Evolutionary conservation across 805 yeast genomes (phyloP).

Genomic region (Kurtzmaniella cleridarum): DNA sequence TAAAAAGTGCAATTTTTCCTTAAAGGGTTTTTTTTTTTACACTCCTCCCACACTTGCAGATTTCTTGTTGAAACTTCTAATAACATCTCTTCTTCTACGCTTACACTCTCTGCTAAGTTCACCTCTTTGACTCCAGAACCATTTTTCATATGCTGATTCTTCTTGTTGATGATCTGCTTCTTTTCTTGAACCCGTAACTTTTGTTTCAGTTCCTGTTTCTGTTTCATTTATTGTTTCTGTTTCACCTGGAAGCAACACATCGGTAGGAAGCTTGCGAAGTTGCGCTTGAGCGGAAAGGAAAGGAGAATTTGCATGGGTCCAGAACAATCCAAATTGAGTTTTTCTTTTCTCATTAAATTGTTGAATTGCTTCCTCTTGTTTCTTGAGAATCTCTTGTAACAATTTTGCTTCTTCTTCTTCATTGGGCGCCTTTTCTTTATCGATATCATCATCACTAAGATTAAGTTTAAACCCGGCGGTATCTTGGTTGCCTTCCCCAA

Average conservation of each 20-base stretch:
- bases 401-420: slow-evolving; percentile 9
- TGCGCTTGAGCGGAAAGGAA: slow-evolving; percentile 83
- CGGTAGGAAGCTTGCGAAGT: slow-evolving; percentile 49
- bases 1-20: no score
- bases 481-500: slow-evolving; percentile 42
- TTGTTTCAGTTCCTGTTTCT: slow-evolving; percentile 14
- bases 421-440: not conserved
- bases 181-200: slow-evolving; percentile 14
- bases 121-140: slow-evolving; percentile 83
- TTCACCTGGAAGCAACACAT: slow-evolving; percentile 32
- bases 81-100: slow-evolving; percentile 67
- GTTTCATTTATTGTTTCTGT: slow-evolving; percentile 13
- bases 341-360: slow-evolving; percentile 11
- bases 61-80: slow-evolving; percentile 52
- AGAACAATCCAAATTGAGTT: slow-evolving; percentile 53
- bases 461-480: slow-evolving; percentile 32
- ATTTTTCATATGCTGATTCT: slow-evolving; percentile 54
- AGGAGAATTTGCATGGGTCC: slow-evolving; percentile 81
- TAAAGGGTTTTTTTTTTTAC: no score
- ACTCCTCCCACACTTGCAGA: not conserved
- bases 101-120: slow-evolving; percentile 73
- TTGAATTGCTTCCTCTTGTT: slow-evolving; percentile 20
- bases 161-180: slow-evolving; percentile 35
- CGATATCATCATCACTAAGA: slow-evolving; percentile 15
- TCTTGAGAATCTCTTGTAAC: slow-evolving; percentile 25